These are phyloP conservation scores for Penicillium sumatraense DNA, from an alignment of 2,329 filamentous ascomycete species.

Conservation along the genomic window DNA sequence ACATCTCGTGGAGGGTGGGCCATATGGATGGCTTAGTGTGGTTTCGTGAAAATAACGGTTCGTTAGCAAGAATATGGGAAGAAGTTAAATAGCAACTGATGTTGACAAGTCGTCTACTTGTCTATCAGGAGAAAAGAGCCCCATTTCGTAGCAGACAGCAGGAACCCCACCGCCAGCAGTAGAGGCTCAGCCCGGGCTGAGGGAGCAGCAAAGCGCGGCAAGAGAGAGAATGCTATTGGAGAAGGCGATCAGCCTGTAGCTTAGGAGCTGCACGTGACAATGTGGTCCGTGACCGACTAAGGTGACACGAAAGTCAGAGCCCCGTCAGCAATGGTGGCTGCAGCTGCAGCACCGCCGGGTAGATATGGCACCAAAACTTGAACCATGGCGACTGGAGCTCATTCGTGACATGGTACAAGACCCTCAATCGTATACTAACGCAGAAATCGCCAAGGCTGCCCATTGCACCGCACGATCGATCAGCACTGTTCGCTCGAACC, in stretches of 20 bases:
- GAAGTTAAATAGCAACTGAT: not conserved
- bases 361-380: slow-evolving; percentile 15
- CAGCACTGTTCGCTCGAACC: slow-evolving; percentile 13
- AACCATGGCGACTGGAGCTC: slow-evolving; percentile 7
- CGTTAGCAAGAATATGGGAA: not conserved
- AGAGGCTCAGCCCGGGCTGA: slow-evolving; percentile 11
- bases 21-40: not conserved
- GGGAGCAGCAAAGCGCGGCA: slow-evolving; percentile 10
- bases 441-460: slow-evolving; percentile 13
- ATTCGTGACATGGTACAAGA: slow-evolving; percentile 2
- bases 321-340: slow-evolving; percentile 4
- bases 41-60: not conserved
- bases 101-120: not conserved
- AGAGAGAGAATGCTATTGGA: slow-evolving; percentile 15
- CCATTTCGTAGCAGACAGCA: slow-evolving; percentile 11
- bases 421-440: slow-evolving; percentile 3
- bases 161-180: slow-evolving; percentile 12
- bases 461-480: slow-evolving; percentile 9
- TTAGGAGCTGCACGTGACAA: slow-evolving; percentile 11
- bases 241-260: too few relatives aligned
- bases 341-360: slow-evolving; percentile 1
- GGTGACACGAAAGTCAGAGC: not conserved
- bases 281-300: slow-evolving; percentile 4
- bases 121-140: too few relatives aligned
- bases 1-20: too few relatives aligned